Conservation (phyloP, 768 basidiomycete species). For the Mrakia blollopis region DNA sequence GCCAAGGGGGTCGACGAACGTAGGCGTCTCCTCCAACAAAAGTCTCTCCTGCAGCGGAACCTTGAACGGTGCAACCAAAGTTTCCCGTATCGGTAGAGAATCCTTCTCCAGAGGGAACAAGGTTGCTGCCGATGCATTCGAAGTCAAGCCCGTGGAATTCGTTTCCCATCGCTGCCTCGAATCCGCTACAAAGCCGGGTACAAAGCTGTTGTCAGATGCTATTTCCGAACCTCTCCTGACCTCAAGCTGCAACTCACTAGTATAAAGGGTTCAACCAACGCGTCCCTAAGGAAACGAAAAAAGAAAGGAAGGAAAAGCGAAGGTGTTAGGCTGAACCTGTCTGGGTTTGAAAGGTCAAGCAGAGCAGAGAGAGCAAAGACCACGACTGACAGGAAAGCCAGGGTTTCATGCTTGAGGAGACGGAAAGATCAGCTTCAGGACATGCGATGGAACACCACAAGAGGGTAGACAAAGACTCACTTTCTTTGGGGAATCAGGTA, state of each 20-base stretch:
- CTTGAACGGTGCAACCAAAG: slow-evolving; percentile 39
- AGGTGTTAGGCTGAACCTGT: too few relatives aligned
- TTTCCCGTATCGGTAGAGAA: slow-evolving; percentile 26
- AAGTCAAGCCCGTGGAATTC: slow-evolving; percentile 71
- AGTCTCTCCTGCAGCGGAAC: slow-evolving; percentile 38
- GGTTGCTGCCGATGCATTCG: slow-evolving; percentile 37
- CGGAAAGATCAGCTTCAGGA: neutral
- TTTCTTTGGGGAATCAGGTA: slow-evolving; percentile 24
- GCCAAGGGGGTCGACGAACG: slow-evolving; percentile 16
- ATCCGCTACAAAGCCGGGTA: slow-evolving; percentile 57
- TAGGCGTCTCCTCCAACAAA: slow-evolving; percentile 51
- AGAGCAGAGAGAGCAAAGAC: too few relatives aligned
- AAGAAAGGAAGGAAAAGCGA: too few relatives aligned
- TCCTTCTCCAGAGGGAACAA: slow-evolving; percentile 38
- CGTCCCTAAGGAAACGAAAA: slow-evolving; percentile 50
- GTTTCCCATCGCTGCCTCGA: slow-evolving; percentile 75
- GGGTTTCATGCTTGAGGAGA: slow-evolving; percentile 57
- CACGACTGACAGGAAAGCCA: slow-evolving; percentile 65
- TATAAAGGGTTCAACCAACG: slow-evolving; percentile 63
- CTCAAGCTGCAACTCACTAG: slow-evolving; percentile 44
- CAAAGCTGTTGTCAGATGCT: too few relatives aligned
- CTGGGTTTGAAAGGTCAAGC: neutral
- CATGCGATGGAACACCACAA: too few relatives aligned
- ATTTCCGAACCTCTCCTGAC: too few relatives aligned
- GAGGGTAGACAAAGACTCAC: neutral